Evolutionary conservation across 805 yeast genomes (phyloP).

Genomic region (Danielia reshetovae): DNA sequence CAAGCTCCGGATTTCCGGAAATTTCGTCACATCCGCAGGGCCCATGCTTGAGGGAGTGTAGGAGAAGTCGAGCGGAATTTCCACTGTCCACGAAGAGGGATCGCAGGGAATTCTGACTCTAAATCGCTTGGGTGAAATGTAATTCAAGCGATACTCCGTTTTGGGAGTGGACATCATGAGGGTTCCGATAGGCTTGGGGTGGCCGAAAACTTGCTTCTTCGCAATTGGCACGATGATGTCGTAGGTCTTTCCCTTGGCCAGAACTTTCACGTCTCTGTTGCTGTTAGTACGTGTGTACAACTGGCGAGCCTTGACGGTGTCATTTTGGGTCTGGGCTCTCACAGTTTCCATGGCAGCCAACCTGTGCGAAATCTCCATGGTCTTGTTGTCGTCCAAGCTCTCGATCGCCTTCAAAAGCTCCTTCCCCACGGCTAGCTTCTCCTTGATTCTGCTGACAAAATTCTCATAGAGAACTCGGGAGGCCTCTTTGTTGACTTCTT

Average conservation of each 20-base stretch:
- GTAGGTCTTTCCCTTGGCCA: slow-evolving; percentile 11
- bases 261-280: not conserved
- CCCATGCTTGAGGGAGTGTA: slow-evolving; percentile 22
- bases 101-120: slow-evolving; percentile 5
- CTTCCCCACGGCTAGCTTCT: slow-evolving; percentile 23
- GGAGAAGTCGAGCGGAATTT: slow-evolving; percentile 28
- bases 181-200: slow-evolving; percentile 30
- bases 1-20: slow-evolving; percentile 26
- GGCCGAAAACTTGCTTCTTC: slow-evolving; percentile 27
- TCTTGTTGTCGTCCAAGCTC: not conserved
- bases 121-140: slow-evolving; percentile 20
- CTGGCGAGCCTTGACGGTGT: slow-evolving; percentile 11
- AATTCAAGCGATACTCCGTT: slow-evolving; percentile 23
- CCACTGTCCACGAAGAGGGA: slow-evolving; percentile 15
- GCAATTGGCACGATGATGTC: slow-evolving; percentile 30
- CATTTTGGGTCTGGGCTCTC: not conserved
- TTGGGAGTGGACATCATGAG: slow-evolving; percentile 30
- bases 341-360: slow-evolving; percentile 3
- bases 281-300: slow-evolving; percentile 12
- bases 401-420: slow-evolving; percentile 14
- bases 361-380: slow-evolving; percentile 1
- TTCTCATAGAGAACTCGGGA: slow-evolving; percentile 14
- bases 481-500: slow-evolving; percentile 7
- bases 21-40: slow-evolving; percentile 4
- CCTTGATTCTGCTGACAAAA: slow-evolving; percentile 26